Percentiles rank a stretch among this genome's conserved stretches.
Evolutionary conservation across 768 basidiomycete genomes (phyloP).

Genomic region (Atractiella rhizophila): DNA sequence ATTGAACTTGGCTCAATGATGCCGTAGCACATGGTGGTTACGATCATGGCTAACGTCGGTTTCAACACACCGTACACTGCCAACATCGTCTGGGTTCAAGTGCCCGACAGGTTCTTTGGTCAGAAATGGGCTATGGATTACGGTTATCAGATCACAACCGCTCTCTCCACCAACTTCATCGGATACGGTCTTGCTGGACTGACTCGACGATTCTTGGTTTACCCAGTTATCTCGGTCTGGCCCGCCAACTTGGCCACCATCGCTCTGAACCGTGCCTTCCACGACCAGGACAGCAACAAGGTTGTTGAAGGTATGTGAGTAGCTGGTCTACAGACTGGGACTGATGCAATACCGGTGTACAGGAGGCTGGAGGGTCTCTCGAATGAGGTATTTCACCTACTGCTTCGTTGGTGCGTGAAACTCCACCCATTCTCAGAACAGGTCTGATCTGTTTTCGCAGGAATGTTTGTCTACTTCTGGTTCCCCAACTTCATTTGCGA

Average conservation of each 20-base stretch:
- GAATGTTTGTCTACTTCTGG: slow-evolving; percentile 6
- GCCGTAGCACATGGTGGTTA: no score
- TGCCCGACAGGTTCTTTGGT: no score
- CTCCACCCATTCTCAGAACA: no score
- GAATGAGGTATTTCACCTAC: slow-evolving; percentile 8
- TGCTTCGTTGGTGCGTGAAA: slow-evolving; percentile 9
- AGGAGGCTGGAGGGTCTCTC: neutral
- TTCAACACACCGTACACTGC: no score
- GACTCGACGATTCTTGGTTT: slow-evolving; percentile 14
- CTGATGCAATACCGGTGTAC: neutral
- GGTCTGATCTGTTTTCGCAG: no score
- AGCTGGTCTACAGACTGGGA: no score
- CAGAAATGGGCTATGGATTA: no score
- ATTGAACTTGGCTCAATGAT: no score
- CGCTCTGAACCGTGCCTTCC: slow-evolving; percentile 19
- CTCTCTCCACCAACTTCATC: slow-evolving; percentile 27
- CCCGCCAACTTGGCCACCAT: slow-evolving; percentile 17
- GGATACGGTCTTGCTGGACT: slow-evolving; percentile 16
- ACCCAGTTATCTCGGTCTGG: slow-evolving; percentile 16
- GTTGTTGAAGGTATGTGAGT: no score
- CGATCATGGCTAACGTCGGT: no score
- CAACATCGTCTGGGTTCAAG: no score
- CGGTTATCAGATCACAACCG: no score
- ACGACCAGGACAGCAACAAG: slow-evolving; percentile 1
- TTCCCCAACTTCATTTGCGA: slow-evolving; percentile 10